Percentiles rank a stretch among this genome's conserved stretches.
Evolutionary conservation across 352 stramenopile genomes (phyloP).

Genomic region (Phytophthora palmivora): DNA sequence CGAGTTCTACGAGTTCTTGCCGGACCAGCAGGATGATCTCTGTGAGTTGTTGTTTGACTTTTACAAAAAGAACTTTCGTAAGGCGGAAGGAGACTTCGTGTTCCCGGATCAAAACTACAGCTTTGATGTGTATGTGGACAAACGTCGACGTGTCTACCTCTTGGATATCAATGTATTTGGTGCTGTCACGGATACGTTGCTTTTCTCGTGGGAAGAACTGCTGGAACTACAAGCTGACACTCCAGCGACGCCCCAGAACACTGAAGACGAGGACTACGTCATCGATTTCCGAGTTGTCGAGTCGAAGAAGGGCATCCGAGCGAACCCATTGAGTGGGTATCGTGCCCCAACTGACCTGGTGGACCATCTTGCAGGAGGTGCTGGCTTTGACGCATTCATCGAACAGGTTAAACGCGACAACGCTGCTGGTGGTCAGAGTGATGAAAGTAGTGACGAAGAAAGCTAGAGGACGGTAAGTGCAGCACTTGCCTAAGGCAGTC

Average conservation of each 20-base stretch:
- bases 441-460: conserved; percentile 37
- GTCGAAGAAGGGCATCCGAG: conserved; percentile 60
- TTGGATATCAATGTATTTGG: conserved; percentile 97
- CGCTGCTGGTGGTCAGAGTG: conserved; percentile 15
- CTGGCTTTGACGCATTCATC: conserved; percentile 84
- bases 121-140: conserved; percentile 96
- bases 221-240: conserved; percentile 36
- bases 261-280: conserved; percentile 55
- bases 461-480: conserved; percentile 30
- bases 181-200: conserved; percentile 90
- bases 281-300: conserved; percentile 87
- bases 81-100: conserved; percentile 27
- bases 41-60: conserved; percentile 77
- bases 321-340: conserved; percentile 80
- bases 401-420: conserved; percentile 88
- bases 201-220: conserved; percentile 94
- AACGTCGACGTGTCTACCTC: conserved; percentile 90
- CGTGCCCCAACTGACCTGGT: conserved; percentile 87
- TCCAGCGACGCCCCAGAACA: conserved; percentile 16
- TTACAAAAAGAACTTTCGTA: conserved; percentile 60
- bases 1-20: conserved; percentile 93
- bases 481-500: too few species aligned
- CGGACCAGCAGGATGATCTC: conserved; percentile 71
- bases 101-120: conserved; percentile 87
- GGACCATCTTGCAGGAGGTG: conserved; percentile 71